These are phyloP conservation scores for Gossypium sturtianum DNA, from an alignment of 345 rosid genomes.

Conservation along the genomic window DNA sequence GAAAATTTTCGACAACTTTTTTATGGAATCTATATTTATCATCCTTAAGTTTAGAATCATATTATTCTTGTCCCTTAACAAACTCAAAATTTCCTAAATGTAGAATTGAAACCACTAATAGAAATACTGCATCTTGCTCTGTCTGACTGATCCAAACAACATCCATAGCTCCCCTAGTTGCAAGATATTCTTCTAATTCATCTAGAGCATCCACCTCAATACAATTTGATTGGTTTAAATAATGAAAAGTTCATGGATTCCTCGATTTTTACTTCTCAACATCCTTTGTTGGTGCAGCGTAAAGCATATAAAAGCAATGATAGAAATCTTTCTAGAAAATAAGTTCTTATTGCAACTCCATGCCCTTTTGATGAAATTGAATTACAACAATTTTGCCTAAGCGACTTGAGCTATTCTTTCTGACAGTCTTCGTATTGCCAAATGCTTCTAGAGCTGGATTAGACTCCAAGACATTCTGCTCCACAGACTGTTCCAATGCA, in stretches of 20 bases:
- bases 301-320: conserved; percentile 97
- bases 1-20: conserved; percentile 77
- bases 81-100: conserved; percentile 94
- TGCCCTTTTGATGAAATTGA: conserved; percentile 75
- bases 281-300: conserved; percentile 81
- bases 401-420: conserved; percentile 96
- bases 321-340: conserved; percentile 88
- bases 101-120: conserved; percentile 89
- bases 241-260: conserved; percentile 73
- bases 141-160: conserved; percentile 72
- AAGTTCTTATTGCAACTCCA: conserved; percentile 97
- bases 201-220: conserved; percentile 72
- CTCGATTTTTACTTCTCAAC: conserved; percentile 70
- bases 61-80: conserved; percentile 72
- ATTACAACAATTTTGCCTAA: conserved; percentile 97
- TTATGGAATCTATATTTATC: conserved; percentile 72
- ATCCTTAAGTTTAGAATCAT: conserved; percentile 79
- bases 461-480: conserved; percentile 97
- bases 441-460: conserved; percentile 98
- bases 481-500: conserved; percentile 73
- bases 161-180: conserved; percentile 87
- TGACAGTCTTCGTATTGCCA: conserved; percentile 97
- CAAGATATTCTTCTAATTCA: conserved; percentile 77
- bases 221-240: conserved; percentile 86
- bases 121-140: conserved; percentile 93